Evolutionary conservation across 805 yeast species (phyloP), one percentile per base, ranked within the genome.

Genomic region (Teunomyces atbi): DNA sequence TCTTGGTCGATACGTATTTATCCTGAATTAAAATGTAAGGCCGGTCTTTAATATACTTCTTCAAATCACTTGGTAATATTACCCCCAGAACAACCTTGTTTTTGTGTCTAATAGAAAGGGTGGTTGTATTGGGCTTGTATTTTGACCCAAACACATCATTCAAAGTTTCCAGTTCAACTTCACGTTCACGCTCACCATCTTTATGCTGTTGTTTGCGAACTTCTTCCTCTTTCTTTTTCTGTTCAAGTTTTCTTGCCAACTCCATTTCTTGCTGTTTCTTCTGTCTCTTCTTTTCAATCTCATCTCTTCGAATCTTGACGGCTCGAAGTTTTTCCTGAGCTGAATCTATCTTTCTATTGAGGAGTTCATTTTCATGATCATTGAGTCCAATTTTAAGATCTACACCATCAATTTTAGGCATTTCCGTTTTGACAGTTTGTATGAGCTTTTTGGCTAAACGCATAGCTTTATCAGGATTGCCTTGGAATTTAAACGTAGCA

Each of bases 401-500:
- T 5, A 72, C 74, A 6, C 87, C 83, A 41, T 78, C 83, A 2
- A 82, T 64, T 35, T 73, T 73, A 2, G 78, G 65, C 28, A 63
- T 65, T 16, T 59, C 60, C 11, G 53, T 47, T 37, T 58, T 57
- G 23, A 69, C 55, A 5, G 54, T 57, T 13, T 53, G 48, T 7
- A 70, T 57, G 16, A 72, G 58, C 38, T 55, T 56, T 30, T 63
- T 65, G 16, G 76, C 76, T 15, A 63, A 52, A 35, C 59, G 57
- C 63, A 62, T 62, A 4, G 81, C 69, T 47, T 76, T 77, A 15
- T 74, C 81, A 12, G 71, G 58, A 16, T 65, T 58, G 2, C 89
- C 88, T 47, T 74, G 83, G 64, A 77, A 90, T 48, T 77, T 71
- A 44, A 89, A 69, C 16, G 79, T 66, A 42, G 84, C 84, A 18